Base-by-base conservation (phyloP, 768 basidiomycete species). In the Mycena epipterygia region DNA sequence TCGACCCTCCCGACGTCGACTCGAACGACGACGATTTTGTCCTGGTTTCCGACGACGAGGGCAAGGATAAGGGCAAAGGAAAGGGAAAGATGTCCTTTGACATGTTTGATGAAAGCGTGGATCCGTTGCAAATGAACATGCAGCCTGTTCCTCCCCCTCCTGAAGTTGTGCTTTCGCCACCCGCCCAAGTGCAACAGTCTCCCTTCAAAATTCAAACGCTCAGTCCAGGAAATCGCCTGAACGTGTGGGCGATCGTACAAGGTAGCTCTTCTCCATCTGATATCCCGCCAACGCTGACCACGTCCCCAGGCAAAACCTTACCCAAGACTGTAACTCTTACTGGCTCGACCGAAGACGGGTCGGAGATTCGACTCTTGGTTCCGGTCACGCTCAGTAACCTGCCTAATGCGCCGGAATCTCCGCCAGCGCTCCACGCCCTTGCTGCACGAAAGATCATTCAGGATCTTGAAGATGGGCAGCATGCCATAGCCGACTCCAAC, bases 391-490 rank as follows among this genome's bases (percentile, higher is more conserved):
- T 70, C 52, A 74, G 74, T 44, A 49, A 48, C n/a, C 71, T 74
- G 1, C 62, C 67, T 4, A 72, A 72, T 39, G 63, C 56, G 2
- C 52, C 62, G 12, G 52, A 60, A 19, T 35, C 67, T 19, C 63
- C 73, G 1, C 70, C 70, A 21, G 62, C 58, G 27, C 57, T 74
- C 23, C 73, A 74, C 46, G 67, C 66, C 1, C 67, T 74, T 16
- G 67, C 73, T 12, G 70, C 70, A 11, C 70, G 70, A 32, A 70
- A 70, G 37, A 70, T 74, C 42, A 69, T 72, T 5, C 68, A 74
- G 23, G 71, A 74, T 23, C 23, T 72, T 19, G 71, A 74, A 32
- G 74, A 74, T 49, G 74, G 74, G 0, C 64, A 67, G 32, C 68
- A 72, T 16, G 68, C 39, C 21, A 30, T 68, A 2, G 33, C 39